Evolutionary conservation across 2,329 filamentous ascomycete genomes (phyloP), one percentile per base, ranked within the genome.

Genomic region (Aureobasidium subglaciale): DNA sequence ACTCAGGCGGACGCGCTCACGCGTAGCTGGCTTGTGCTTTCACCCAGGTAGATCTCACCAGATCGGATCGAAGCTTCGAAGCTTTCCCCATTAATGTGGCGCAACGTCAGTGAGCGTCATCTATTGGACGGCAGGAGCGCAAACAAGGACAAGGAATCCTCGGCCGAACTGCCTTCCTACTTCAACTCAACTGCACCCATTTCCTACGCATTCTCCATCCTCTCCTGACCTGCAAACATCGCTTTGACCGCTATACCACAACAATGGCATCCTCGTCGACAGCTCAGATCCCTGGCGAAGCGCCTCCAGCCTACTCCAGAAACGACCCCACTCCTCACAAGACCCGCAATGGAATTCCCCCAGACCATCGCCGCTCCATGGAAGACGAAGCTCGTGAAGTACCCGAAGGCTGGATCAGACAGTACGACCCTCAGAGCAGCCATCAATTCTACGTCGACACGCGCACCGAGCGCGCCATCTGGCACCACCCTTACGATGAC

Each of bases 401-500:
- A 0, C 81, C 82, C 0, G 57, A 66, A 13, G 80, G 80, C 38
- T 84, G 81, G 81, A 68, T 83, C 1, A 71, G 82, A 3, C 73
- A 76, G 57, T 84, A 76, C 65, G 81, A 85, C 63, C 64, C 73
- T 1, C 63, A 76, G 50, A 73, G 71, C 11, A 64, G 75, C 16
- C 82, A 84, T 62, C 81, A 84, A 62, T 85, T 83, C 75, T 84
- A 82, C 67, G 81, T 84, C 62, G 78, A 84, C 67, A 84, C 79
- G 1, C 75, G 63, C 27, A 66, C 71, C 25, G 67, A 75, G 11
- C 75, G 79, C 43, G 78, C 76, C 56, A 82, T 81, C 61, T 84
- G 82, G 82, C 73, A 76, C 41, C 82, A 84, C 63, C 81, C 82
- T 0, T 79, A 82, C 65, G 82, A 84, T 62, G 81, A 83, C 62